phyloP scores from a whole-genome alignment of 2,329 filamentous ascomycete species.

The Camptophora hylomeconis region DNA sequence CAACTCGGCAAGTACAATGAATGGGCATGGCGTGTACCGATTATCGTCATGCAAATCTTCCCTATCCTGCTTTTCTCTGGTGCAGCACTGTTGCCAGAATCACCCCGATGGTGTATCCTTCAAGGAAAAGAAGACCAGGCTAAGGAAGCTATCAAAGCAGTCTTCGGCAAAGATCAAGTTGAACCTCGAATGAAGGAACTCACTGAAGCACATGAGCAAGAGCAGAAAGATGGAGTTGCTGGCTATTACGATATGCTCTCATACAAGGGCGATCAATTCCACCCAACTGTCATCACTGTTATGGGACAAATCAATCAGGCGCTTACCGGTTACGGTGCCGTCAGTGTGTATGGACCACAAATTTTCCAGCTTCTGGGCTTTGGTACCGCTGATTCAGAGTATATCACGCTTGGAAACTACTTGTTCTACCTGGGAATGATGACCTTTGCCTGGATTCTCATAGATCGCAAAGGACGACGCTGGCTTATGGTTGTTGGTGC shows the following conservation, averaged over 20 bases:
- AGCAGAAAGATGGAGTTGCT: constrained; percentile 31
- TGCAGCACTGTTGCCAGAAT: constrained; percentile 42
- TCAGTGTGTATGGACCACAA: constrained; percentile 50
- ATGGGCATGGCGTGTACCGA: constrained; percentile 51
- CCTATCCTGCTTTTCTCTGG: constrained; percentile 41
- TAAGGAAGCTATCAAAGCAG: constrained; percentile 31
- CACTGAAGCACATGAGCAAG: constrained; percentile 36
- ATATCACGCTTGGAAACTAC: constrained; percentile 48
- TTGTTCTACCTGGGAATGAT: constrained; percentile 48
- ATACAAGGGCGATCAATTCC: constrained; percentile 42
- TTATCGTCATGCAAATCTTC: constrained; percentile 48
- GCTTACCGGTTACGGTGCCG: constrained; percentile 44
- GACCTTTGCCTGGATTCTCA: constrained; percentile 48
- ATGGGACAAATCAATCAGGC: constrained; percentile 53
- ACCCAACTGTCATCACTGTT: constrained; percentile 46
- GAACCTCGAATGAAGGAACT: constrained; percentile 38
- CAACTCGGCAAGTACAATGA: constrained; percentile 41
- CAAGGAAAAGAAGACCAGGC: constrained; percentile 39
- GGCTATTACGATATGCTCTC: constrained; percentile 46
- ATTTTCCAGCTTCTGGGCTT: constrained; percentile 52
- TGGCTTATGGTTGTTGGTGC: constrained; percentile 18
- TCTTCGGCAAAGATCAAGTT: constrained; percentile 39
- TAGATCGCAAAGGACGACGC: constrained; percentile 25
- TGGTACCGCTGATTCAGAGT: constrained; percentile 37
- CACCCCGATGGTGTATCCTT: constrained; percentile 44